phyloP scores from a whole-genome alignment of 2,329 filamentous ascomycete species.

The Lasiodiplodia hormozganensis region DNA sequence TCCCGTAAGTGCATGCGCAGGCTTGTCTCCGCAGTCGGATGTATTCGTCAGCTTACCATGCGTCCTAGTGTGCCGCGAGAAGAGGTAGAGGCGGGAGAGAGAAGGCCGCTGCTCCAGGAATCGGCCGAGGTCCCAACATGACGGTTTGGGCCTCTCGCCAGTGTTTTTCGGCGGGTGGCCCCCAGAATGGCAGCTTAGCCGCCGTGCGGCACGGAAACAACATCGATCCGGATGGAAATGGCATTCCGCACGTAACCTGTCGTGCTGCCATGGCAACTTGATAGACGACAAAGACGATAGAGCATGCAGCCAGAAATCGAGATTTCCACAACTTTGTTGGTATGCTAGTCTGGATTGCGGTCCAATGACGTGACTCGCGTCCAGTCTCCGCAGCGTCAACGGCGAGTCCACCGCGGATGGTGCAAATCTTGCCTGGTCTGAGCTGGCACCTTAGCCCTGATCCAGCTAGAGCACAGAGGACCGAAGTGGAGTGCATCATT shows the following conservation, averaged over 20 bases:
- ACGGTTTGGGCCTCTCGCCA: background rate
- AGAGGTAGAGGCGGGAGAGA: background rate
- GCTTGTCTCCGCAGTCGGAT: background rate
- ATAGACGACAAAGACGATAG: background rate
- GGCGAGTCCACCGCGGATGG: slow-evolving; percentile 16
- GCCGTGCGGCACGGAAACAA: slow-evolving; percentile 5
- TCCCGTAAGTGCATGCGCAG: slow-evolving; percentile 19
- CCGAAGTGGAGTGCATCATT: background rate
- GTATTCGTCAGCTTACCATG: background rate
- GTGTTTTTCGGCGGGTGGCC: background rate
- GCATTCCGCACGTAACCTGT: background rate
- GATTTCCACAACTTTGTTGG: background rate
- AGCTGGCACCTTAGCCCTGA: background rate
- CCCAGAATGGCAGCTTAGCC: slow-evolving; percentile 7
- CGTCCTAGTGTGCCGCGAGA: slow-evolving; percentile 21
- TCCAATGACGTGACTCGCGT: slow-evolving; percentile 1
- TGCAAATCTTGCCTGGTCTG: slow-evolving; percentile 18
- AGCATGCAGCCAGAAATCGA: background rate
- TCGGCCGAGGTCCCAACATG: background rate
- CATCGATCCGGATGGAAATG: background rate
- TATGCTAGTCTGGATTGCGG: background rate
- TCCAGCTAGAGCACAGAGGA: slow-evolving; percentile 10
- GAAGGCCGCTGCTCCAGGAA: slow-evolving; percentile 24
- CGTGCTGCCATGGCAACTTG: background rate
- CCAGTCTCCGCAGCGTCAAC: background rate